Evolutionary conservation across 2,329 filamentous ascomycete species (phyloP).

Genomic region (Colletotrichum siamense): DNA sequence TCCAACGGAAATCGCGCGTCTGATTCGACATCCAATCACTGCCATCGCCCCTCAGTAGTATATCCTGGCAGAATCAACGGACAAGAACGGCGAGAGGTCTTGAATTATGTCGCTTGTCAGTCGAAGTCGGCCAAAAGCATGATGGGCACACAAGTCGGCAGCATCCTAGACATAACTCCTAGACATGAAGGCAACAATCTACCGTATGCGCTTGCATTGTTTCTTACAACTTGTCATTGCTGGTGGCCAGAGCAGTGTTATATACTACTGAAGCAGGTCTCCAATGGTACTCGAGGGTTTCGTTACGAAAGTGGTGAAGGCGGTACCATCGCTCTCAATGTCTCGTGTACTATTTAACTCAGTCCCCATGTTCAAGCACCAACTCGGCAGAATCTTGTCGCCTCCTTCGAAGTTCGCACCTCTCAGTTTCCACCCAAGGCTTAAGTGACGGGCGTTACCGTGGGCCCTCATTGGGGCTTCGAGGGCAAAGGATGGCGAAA

Average conservation of each 20-base stretch:
- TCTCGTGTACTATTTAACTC: no score
- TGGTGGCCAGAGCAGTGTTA: not conserved
- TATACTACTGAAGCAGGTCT: not conserved
- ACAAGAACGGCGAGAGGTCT: not conserved
- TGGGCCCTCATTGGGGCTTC: accelerated
- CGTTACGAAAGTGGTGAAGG: not conserved
- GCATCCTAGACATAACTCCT: not conserved
- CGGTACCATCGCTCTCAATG: accelerated
- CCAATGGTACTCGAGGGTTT: not conserved
- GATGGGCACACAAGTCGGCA: not conserved
- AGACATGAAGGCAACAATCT: accelerated
- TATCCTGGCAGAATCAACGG: not conserved
- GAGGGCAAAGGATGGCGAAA: not conserved
- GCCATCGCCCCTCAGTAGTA: not conserved
- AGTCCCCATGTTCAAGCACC: no score
- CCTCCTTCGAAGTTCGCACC: not conserved
- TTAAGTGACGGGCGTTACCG: not conserved
- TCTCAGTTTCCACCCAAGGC: not conserved
- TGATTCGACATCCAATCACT: not conserved
- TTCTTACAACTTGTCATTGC: accelerated
- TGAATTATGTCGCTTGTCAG: not conserved
- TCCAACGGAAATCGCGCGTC: accelerated
- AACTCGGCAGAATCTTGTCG: no score
- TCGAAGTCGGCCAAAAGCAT: not conserved
- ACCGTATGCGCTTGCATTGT: not conserved